Base-by-base conservation (phyloP, 1,284 basidiomycete species). In the Pyrrhoderma noxium region DNA sequence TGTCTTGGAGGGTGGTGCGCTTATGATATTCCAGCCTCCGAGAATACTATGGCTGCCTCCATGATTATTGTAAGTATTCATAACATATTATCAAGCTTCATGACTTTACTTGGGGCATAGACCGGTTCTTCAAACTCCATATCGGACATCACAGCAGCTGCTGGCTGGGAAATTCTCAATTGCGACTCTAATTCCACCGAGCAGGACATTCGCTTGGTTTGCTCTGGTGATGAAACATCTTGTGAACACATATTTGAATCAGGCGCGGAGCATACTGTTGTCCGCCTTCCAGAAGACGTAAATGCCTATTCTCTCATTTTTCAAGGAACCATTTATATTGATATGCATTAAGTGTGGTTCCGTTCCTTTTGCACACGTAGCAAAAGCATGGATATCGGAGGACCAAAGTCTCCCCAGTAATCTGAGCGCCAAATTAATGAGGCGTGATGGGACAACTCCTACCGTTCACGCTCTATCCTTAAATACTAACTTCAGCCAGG, bases 91-190 rank as follows among this genome's bases (percentile, higher is more conserved):
- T 37, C 48, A 44, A 45, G 36, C 21, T 16, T 46, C 37, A 27
- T n/a, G 19, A 22, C 19, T 51, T 18, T 37, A 41, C 8, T 18
- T 49, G 18, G 22, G 60, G 53, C 14, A 14, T n/a, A 75, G 74
- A 74, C 68, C 67, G 76, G 76, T 3, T 61, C 71, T 1, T 45
- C 65, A 1, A 60, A 59, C 22, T 65, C 73, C 3, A 74, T 80
- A 40, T 71, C 75, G 3, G 77, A 80, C 58, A 71, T 80, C 51
- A 79, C 77, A 0, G 48, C 61, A 8, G 75, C 75, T 7, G 74
- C 73, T 16, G 76, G 76, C 44, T 80, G 77, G 77, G 62, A 67
- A 18, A 76, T 80, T 45, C 56, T 76, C 38, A 65, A 61, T 49
- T 80, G 78, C 59, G 64, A 72, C 42, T 56, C 70, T n/a, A 25